These are phyloP conservation scores for Pachyrhizus erosus DNA, from an alignment of 306 rosid genomes.

Conservation along the genomic window DNA sequence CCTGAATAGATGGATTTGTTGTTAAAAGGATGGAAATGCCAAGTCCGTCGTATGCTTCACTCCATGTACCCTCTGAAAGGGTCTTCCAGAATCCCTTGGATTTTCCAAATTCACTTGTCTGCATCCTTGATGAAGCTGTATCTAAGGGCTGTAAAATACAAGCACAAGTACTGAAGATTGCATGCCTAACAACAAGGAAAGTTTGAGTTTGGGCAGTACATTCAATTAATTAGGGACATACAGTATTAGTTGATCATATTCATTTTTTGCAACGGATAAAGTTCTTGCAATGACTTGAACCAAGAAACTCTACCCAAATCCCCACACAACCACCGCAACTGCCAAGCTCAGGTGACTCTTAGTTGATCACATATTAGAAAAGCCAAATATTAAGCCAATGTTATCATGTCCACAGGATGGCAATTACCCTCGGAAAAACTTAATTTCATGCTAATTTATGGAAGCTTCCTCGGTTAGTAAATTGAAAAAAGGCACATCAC, in stretches of 20 bases:
- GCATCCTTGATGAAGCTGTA: conserved; percentile 91
- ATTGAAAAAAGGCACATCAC: conserved; percentile 4
- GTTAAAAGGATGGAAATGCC: conserved; percentile 94
- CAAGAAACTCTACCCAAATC: neutral
- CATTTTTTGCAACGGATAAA: neutral
- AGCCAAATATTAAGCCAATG: neutral
- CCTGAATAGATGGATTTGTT: conserved; percentile 95
- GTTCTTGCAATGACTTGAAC: conserved; percentile 1
- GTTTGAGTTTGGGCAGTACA: neutral
- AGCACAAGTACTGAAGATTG: conserved; percentile 30
- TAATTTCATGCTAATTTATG: neutral
- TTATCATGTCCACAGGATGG: conserved; percentile 1
- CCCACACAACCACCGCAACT: neutral
- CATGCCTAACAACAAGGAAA: conserved; percentile 12
- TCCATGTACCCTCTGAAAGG: conserved; percentile 82
- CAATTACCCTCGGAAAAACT: neutral
- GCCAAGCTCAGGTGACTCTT: neutral
- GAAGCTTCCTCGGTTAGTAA: neutral
- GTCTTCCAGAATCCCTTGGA: conserved; percentile 94
- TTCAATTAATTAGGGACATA: neutral
- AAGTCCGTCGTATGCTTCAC: conserved; percentile 90
- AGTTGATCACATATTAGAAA: conserved; percentile 23
- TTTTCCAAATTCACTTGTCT: conserved; percentile 96
- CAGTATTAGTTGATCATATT: neutral
- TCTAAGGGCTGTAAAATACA: conserved; percentile 80